These are phyloP conservation scores for Protostelium mycophagum DNA, from an alignment of 78 protist genomes.

Conservation along the genomic window DNA sequence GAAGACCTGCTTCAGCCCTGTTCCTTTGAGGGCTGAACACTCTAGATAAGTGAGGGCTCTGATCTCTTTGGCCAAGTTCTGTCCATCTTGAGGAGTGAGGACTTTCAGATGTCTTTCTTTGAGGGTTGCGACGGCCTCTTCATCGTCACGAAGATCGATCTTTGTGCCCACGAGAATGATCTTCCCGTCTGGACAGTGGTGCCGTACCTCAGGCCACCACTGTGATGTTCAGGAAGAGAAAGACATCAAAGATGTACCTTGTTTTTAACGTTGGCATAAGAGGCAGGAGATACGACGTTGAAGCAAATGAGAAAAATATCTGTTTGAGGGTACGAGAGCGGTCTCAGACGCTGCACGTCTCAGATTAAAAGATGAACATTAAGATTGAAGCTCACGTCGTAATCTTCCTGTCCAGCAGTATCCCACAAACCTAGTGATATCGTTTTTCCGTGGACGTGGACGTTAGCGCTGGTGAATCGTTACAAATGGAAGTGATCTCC, in stretches of 20 bases:
- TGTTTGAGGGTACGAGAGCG: constrained; percentile 54
- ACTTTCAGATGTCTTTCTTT: constrained; percentile 2
- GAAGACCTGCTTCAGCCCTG: constrained; percentile 87
- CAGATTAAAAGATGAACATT: not conserved
- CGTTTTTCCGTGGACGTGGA: not conserved
- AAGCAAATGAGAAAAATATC: constrained; percentile 25
- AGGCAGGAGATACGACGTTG: constrained; percentile 42
- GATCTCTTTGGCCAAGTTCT: constrained; percentile 47
- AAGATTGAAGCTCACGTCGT: constrained; percentile 19
- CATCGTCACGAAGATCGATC: constrained; percentile 50
- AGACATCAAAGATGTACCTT: constrained; percentile 15
- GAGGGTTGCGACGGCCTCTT: not conserved
- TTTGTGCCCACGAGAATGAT: constrained; percentile 84
- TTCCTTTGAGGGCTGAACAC: constrained; percentile 87
- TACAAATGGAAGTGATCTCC: not conserved
- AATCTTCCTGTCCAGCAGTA: constrained; percentile 46
- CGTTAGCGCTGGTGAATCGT: not conserved
- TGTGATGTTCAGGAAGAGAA: not conserved
- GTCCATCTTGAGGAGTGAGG: constrained; percentile 43
- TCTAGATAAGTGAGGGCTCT: constrained; percentile 82
- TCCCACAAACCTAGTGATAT: constrained; percentile 47
- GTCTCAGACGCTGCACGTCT: constrained; percentile 10
- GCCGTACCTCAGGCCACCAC: constrained; percentile 5
- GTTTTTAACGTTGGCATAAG: constrained; percentile 62
- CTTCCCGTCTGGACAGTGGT: constrained; percentile 70